phyloP scores from a whole-genome alignment of 345 rosid species.

The Syzygium jambos region DNA sequence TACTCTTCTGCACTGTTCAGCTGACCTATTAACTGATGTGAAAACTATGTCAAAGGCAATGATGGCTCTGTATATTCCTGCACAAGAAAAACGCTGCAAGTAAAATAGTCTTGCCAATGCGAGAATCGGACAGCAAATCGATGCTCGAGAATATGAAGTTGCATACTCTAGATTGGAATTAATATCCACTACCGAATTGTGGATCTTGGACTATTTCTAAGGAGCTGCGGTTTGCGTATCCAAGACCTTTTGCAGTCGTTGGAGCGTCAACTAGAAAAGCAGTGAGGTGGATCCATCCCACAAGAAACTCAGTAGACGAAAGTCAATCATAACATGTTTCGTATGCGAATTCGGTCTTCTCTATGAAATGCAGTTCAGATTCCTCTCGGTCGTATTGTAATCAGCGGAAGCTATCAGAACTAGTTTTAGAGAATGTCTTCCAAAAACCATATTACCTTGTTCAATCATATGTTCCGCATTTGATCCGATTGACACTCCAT shows the following conservation, averaged over 20 bases:
- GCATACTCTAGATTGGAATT: not conserved
- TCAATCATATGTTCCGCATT: not conserved
- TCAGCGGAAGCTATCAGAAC: not conserved
- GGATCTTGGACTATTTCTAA: not conserved
- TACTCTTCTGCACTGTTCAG: not conserved
- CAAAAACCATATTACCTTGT: not conserved
- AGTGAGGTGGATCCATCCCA: not conserved
- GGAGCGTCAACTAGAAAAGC: not conserved
- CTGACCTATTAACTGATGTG: not conserved
- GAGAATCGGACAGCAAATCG: not conserved
- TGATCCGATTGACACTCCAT: not conserved
- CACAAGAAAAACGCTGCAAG: not conserved
- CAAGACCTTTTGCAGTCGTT: not conserved
- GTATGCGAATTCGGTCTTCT: not conserved
- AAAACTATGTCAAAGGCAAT: not conserved
- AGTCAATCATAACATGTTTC: not conserved
- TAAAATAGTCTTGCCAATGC: not conserved
- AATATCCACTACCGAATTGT: not conserved
- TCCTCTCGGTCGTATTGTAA: not conserved
- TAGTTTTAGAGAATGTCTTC: not conserved
- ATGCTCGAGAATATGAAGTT: not conserved
- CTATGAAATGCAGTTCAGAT: not conserved
- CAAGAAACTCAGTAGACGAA: not conserved
- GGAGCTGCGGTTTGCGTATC: not conserved
- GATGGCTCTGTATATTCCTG: not conserved